Evolutionary conservation across 2,329 filamentous ascomycete species (phyloP).

Genomic region (Ascochyta koolunga): DNA sequence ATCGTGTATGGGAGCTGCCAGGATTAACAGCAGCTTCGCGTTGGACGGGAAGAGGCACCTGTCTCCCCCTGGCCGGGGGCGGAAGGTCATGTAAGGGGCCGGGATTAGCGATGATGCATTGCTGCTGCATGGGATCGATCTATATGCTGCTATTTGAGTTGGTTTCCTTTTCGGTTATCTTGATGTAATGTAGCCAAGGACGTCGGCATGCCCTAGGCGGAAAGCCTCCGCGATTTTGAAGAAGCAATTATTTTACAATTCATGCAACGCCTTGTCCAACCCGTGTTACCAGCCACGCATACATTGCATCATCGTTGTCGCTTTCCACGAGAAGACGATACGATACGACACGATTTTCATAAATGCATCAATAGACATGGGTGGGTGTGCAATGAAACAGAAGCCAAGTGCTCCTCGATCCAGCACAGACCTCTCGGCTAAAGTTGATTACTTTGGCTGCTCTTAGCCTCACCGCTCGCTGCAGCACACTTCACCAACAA

Average conservation of each 20-base stretch:
- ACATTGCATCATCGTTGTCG: not conserved
- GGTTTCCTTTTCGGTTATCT: constrained; percentile 9
- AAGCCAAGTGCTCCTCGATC: not conserved
- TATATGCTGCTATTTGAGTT: not conserved
- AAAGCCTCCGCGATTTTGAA: constrained; percentile 5
- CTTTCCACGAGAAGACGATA: not conserved
- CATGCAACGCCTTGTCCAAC: not conserved
- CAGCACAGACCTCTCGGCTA: constrained; percentile 10
- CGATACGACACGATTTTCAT: not conserved
- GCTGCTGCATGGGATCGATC: constrained; percentile 12
- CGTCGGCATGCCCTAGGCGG: not conserved
- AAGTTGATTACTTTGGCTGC: constrained; percentile 1
- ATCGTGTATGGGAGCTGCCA: constrained; percentile 19
- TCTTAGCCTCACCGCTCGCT: constrained; percentile 4
- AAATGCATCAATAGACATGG: not conserved
- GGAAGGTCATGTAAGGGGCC: constrained; percentile 19
- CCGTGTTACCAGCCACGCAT: not conserved
- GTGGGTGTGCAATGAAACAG: not conserved
- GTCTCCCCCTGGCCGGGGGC: not conserved
- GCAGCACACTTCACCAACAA: constrained; percentile 15
- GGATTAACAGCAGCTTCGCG: constrained; percentile 2
- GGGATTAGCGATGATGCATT: constrained; percentile 20
- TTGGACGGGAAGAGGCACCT: constrained; percentile 15
- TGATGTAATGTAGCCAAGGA: constrained; percentile 7
- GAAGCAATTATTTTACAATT: constrained; percentile 5